Conservation (phyloP, 805 yeast genomes). For the Saturnispora silvae region DNA sequence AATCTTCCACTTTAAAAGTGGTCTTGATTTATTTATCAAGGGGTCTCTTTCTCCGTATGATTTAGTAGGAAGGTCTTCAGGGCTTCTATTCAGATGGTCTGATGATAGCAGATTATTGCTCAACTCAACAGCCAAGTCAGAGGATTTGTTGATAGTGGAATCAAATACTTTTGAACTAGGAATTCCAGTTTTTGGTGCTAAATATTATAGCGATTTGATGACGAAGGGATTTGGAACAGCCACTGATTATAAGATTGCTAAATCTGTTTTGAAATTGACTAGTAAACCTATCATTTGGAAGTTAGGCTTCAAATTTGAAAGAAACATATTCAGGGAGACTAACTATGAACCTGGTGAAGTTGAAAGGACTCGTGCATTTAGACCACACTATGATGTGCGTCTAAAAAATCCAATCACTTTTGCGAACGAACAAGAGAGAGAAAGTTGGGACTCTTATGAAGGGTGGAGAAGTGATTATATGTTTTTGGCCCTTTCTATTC, state of each 20-base stretch:
- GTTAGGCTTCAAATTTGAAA: constrained; percentile 63
- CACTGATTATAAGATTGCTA: constrained; percentile 31
- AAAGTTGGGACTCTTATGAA: constrained; percentile 64
- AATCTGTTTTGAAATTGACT: constrained; percentile 47
- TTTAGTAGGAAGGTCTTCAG: constrained; percentile 46
- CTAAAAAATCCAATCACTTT: constrained; percentile 47
- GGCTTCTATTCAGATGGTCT: constrained; percentile 57
- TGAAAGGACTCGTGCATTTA: constrained; percentile 34
- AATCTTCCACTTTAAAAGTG: constrained; percentile 36
- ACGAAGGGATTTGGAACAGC: constrained; percentile 18
- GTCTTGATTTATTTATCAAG: constrained; percentile 53
- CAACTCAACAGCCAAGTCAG: constrained; percentile 39
- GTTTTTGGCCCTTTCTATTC: constrained; percentile 54
- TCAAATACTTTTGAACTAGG: constrained; percentile 49
- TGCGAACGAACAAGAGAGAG: constrained; percentile 25
- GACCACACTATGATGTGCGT: constrained; percentile 51
- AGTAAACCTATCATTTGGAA: constrained; percentile 67
- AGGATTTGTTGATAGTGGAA: constrained; percentile 41
- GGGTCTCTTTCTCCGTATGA: constrained; percentile 51
- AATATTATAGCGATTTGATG: constrained; percentile 20
- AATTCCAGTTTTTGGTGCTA: constrained; percentile 37
- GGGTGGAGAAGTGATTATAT: constrained; percentile 77
- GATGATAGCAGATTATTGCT: constrained; percentile 40
- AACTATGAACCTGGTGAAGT: constrained; percentile 26
- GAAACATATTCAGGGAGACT: constrained; percentile 33